phyloP scores from a whole-genome alignment of 768 basidiomycete species.

The Hypholoma sublateritium region DNA sequence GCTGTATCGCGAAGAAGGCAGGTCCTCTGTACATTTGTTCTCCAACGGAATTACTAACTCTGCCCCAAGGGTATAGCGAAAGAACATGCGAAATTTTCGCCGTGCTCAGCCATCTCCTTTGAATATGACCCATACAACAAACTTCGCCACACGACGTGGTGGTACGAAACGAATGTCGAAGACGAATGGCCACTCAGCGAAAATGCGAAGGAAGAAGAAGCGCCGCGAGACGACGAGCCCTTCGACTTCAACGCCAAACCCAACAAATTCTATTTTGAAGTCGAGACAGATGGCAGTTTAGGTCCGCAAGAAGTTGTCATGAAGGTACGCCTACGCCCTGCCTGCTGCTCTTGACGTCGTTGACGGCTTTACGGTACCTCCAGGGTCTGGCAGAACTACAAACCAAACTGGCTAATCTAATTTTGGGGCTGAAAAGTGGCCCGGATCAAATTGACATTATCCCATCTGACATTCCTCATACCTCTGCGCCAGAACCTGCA shows the following conservation, averaged over 20 bases:
- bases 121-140: conserved; percentile 99
- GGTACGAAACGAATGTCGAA: conserved; percentile 83
- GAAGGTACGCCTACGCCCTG: conserved; percentile 50
- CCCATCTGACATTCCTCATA: conserved; percentile 37
- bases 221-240: conserved; percentile 72
- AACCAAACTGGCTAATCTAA: conserved; percentile 77
- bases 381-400: conserved; percentile 80
- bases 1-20: conserved; percentile 84
- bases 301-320: conserved; percentile 87
- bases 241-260: conserved; percentile 92
- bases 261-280: conserved; percentile 89
- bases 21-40: not conserved
- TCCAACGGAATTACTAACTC: not conserved
- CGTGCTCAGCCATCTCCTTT: conserved; percentile 90
- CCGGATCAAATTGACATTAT: conserved; percentile 54
- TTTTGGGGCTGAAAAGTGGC: conserved; percentile 68
- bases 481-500: conserved; percentile 9
- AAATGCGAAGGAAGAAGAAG: conserved; percentile 84
- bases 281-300: conserved; percentile 92
- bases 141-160: conserved; percentile 91
- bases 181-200: conserved; percentile 90
- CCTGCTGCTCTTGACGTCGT: not conserved
- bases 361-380: not conserved
- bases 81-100: conserved; percentile 99
- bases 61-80: conserved; percentile 84